phyloP scores from a whole-genome alignment of 768 basidiomycete species.

The Leccinum broughii region DNA sequence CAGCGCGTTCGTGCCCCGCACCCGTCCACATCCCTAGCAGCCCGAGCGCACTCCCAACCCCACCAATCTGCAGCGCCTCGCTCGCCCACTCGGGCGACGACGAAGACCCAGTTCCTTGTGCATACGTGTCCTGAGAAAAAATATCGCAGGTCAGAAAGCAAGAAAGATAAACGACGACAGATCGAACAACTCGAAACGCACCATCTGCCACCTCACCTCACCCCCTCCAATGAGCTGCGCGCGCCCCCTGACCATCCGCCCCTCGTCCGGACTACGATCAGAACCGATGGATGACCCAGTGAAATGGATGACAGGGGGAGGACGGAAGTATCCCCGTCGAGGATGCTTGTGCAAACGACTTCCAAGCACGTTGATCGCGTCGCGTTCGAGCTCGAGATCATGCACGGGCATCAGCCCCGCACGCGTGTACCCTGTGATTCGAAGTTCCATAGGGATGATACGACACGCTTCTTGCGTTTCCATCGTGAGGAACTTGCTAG shows the following conservation, averaged over 20 bases:
- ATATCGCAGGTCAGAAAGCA: slow-evolving; percentile 3
- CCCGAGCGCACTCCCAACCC: slow-evolving; percentile 52
- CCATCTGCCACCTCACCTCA: slow-evolving; percentile 54
- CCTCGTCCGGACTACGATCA: slow-evolving; percentile 32
- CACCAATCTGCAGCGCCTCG: slow-evolving; percentile 60
- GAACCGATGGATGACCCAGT: slow-evolving; percentile 46
- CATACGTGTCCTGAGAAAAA: slow-evolving; percentile 16
- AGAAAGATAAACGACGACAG: neutral
- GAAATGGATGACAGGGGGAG: slow-evolving; percentile 56
- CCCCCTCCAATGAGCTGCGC: slow-evolving; percentile 44
- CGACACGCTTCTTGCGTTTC: slow-evolving; percentile 46
- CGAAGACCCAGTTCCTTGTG: slow-evolving; percentile 30
- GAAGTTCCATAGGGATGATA: slow-evolving; percentile 55
- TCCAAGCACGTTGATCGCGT: slow-evolving; percentile 20
- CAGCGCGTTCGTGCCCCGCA: slow-evolving; percentile 43
- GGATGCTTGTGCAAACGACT: neutral
- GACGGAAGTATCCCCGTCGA: slow-evolving; percentile 22
- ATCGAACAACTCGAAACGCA: slow-evolving; percentile 22
- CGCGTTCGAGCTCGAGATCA: slow-evolving; percentile 1
- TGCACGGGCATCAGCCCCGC: slow-evolving; percentile 24
- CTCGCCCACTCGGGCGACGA: slow-evolving; percentile 47
- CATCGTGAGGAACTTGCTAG: slow-evolving; percentile 32
- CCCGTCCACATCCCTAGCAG: slow-evolving; percentile 59
- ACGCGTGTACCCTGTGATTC: slow-evolving; percentile 39
- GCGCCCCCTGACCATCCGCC: slow-evolving; percentile 41